Base-by-base conservation (phyloP, 768 basidiomycete genomes). In the Rubroboletus satanas region DNA sequence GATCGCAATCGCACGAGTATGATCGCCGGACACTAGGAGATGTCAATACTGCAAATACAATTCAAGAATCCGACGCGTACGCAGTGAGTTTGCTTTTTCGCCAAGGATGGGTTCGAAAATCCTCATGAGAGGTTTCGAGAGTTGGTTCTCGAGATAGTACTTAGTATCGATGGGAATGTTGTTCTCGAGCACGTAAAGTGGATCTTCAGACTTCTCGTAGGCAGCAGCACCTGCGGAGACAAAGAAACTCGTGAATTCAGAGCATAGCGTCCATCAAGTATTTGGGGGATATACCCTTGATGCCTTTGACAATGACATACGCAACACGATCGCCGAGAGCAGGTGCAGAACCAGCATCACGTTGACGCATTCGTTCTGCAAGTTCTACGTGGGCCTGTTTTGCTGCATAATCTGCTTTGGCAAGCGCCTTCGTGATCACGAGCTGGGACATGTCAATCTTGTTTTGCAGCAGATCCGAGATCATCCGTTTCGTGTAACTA, bases 391-490 rank as follows among this genome's bases (percentile, higher is more conserved):
- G 97, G 0, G 97, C 95, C 71, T 98, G 97, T 70, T 96, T 98
- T 8, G 82, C 93, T 47, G 85, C 82, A 66, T 99, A 98, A 66
- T 98, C 97, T 36, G 83, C 77, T 74, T 98, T 99, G 0, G 96
- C 78, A 17, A 98, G 79, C 0, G 96, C 97, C 66, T 99, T 99
- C 14, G 97, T 98, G 64, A 99, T 99, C 67, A 99, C 97, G 21
- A 99, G 80, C 67, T 98, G 97, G 8, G 96, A 98, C 92, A 99
- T 96, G 69, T 99, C 97, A 45, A 99, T 78, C 73, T 89, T 96
- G 73, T 98, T 98, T 68, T 97, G 96, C 29, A 99, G 74, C 2
- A 99, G 78, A 64, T 98, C 95, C 0, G 95, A 83, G 57, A 98
- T 98, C 41, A 84, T 87, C 60, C 89, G 90, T 71, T 99, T 98